Evolutionary conservation across 257 asterid species (phyloP), one percentile per base, ranked within the genome.

Genomic region (Rehmannia glutinosa): DNA sequence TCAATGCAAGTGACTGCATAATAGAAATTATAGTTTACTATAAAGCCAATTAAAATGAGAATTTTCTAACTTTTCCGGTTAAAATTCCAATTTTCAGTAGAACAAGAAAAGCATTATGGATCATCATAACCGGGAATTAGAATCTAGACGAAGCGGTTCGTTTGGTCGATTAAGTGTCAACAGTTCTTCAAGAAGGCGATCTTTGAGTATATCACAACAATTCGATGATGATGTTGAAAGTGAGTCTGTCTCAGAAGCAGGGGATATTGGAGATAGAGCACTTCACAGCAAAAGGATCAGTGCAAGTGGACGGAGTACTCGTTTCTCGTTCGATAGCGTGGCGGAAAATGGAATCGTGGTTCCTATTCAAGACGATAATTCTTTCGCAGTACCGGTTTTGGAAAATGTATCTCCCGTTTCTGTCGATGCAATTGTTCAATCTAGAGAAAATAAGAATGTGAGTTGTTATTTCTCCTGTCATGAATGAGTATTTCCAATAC

Each of bases 181-280:
- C 5, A 10, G 69, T 62, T 86, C 91, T 53, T 80, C 90, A 7
- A 78, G 83, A 68, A 80, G 94, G 63, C 78, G 17, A 16, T 83
- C 92, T 3, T 73, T 79, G 11, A 69, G 75, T 41, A 64, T 54
- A 49, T 73, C 77, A 4, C 73, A 17, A 17, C 81, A 71, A 3
- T 17, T 61, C 17, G 85, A 87, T 27, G 87, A 72, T 62, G 77
- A 64, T 6, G 10, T 3, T 17, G 96, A 85, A 63, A 78, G 67
- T 12, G 92, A 84, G 49, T 70, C 81, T 1, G 95, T 84, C 15
- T 93, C 99, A 0, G 97, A 88, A 78, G 92, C 92, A 4, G 97
- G 99, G 47, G 97, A 93, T 81, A 90, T 90, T n/a, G 97, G 99
- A 21, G 96, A 88, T 28, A 62, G 97, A 32, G 92, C 89, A 2